A percentile compares a stretch with the other conserved stretches of the same genome.
Evolutionary conservation across 768 basidiomycete species (phyloP).

Genomic region (Pholiota molesta): DNA sequence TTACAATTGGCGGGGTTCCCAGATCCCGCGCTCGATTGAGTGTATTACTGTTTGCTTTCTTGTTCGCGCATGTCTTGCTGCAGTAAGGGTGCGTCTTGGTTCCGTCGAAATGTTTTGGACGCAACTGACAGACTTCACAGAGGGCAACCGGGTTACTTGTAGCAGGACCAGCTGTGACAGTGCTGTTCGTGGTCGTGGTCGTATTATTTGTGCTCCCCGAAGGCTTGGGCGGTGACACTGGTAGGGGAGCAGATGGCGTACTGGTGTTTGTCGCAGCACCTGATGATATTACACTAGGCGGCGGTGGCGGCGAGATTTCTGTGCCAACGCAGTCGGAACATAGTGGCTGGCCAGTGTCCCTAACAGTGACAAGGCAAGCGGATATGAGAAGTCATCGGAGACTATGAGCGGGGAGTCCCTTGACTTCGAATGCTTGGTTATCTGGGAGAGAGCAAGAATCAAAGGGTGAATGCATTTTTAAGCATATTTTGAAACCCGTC

Average conservation of each 20-base stretch:
- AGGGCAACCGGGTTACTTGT: slow-evolving; percentile 36
- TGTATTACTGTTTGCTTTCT: slow-evolving; percentile 34
- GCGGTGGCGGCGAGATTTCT: slow-evolving; percentile 30
- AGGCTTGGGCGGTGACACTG: slow-evolving; percentile 29
- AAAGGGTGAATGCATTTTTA: slow-evolving; percentile 29
- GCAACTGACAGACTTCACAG: slow-evolving; percentile 62
- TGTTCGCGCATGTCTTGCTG: slow-evolving; percentile 59
- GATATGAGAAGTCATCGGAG: slow-evolving; percentile 44
- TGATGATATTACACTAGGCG: slow-evolving; percentile 28
- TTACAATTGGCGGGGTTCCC: slow-evolving; percentile 47
- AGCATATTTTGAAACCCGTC: slow-evolving; percentile 25
- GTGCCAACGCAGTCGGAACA: slow-evolving; percentile 27
- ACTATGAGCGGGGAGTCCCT: slow-evolving; percentile 8
- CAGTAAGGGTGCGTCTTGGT: slow-evolving; percentile 60
- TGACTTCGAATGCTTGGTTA: slow-evolving; percentile 11
- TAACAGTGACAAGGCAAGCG: slow-evolving; percentile 47
- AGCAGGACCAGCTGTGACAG: slow-evolving; percentile 26
- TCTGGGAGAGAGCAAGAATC: slow-evolving; percentile 14
- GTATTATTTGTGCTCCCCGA: slow-evolving; percentile 27
- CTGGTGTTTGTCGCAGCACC: slow-evolving; percentile 27
- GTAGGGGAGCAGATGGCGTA: slow-evolving; percentile 34
- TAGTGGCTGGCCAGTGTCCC: slow-evolving; percentile 37
- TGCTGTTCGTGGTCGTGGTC: slow-evolving; percentile 16
- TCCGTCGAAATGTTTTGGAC: slow-evolving; percentile 61
- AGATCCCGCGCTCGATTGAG: slow-evolving; percentile 26